These are phyloP conservation scores for Eucalyptus tenuipes DNA, from an alignment of 345 rosid species.

Conservation along the genomic window DNA sequence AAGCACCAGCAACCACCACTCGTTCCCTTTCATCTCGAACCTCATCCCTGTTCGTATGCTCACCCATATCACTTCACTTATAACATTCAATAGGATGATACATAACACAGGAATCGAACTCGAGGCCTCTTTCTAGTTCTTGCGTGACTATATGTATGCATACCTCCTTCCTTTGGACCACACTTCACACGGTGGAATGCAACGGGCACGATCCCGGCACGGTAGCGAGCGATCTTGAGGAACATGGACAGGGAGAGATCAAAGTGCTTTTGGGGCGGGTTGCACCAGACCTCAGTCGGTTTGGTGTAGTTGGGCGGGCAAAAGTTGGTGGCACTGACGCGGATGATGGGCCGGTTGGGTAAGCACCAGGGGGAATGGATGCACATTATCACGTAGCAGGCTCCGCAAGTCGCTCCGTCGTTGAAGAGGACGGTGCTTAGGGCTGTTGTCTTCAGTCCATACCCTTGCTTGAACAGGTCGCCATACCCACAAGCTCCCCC, in stretches of 20 bases:
- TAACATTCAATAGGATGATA: not conserved
- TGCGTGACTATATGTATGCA: not conserved
- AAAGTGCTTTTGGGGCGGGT: constrained; percentile 1
- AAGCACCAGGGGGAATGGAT: not conserved
- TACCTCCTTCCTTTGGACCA: not conserved
- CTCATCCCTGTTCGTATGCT: not conserved
- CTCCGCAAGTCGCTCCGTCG: not conserved
- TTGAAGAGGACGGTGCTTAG: not conserved
- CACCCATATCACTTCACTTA: not conserved
- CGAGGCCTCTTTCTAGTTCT: not conserved
- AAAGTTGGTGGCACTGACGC: constrained; percentile 1
- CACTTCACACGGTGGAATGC: not conserved
- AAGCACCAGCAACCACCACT: not conserved
- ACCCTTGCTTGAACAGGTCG: not conserved
- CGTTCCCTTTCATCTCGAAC: not conserved
- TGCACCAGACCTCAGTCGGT: not conserved
- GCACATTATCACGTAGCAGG: not conserved
- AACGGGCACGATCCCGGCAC: not conserved
- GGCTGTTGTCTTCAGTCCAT: not conserved
- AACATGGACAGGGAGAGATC: constrained; percentile 3
- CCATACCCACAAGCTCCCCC: constrained; percentile 3
- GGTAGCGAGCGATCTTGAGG: not conserved
- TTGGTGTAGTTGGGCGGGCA: constrained; percentile 2
- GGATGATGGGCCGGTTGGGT: not conserved
- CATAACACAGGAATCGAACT: not conserved